Evolutionary conservation across 2,329 filamentous ascomycete species (phyloP).

Genomic region (Xenosphaeropsis pyriputrescens): DNA sequence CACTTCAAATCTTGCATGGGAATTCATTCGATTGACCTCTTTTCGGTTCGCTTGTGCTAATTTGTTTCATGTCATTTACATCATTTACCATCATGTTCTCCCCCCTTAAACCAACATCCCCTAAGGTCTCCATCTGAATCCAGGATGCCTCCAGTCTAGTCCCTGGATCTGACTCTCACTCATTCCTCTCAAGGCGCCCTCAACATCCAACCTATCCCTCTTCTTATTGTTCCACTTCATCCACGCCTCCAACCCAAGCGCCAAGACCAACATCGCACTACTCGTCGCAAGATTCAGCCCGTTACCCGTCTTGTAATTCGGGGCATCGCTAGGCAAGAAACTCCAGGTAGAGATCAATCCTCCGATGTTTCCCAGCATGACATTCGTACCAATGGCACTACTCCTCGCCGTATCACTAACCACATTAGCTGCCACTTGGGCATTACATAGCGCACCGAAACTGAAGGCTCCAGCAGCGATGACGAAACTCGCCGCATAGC

Average conservation of each 20-base stretch:
- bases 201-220: slow-evolving; percentile 36
- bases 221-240: slow-evolving; percentile 48
- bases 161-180: slow-evolving; percentile 37
- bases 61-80: too few relatives aligned
- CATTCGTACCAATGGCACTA: slow-evolving; percentile 48
- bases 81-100: too few relatives aligned
- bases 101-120: too few relatives aligned
- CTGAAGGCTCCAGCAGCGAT: slow-evolving; percentile 49
- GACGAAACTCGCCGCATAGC: slow-evolving; percentile 59
- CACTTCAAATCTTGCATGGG: too few relatives aligned
- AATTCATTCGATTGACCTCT: too few relatives aligned
- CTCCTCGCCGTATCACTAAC: slow-evolving; percentile 56
- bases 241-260: slow-evolving; percentile 36
- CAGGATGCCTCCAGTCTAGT: slow-evolving; percentile 53
- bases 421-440: slow-evolving; percentile 55
- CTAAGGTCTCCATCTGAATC: slow-evolving; percentile 40
- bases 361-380: slow-evolving; percentile 63
- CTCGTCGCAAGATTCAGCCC: slow-evolving; percentile 52
- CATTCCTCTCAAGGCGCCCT: slow-evolving; percentile 38
- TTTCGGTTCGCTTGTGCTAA: too few relatives aligned
- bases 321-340: slow-evolving; percentile 46
- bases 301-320: slow-evolving; percentile 57
- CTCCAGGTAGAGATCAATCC: slow-evolving; percentile 52
- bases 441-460: slow-evolving; percentile 50
- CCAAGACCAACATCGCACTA: slow-evolving; percentile 36